Base-by-base conservation (phyloP, 257 asterid species). In the Solanum etuberosum region DNA sequence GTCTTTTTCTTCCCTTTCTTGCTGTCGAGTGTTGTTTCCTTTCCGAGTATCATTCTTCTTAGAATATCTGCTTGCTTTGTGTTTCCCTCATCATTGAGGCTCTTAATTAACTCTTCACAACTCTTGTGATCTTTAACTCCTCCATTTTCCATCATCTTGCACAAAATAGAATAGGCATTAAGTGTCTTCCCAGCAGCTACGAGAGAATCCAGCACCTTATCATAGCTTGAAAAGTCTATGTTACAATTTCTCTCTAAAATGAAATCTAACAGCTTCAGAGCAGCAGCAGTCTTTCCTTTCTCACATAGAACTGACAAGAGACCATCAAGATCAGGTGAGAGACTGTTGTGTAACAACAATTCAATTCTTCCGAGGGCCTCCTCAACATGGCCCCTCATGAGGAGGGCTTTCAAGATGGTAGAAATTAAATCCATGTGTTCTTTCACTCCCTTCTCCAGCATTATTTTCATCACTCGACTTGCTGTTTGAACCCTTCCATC, bases 401-500 rank as follows among this genome's bases (percentile, higher is more conserved):
- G 89, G 86, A 97, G 91, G 78, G 98, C 97, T 91, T 96, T 98
- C 90, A 94, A 71, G 61, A 97, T 93, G 88, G 95, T 93, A 67
- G 87, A 88, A 83, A 94, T 91, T 91, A 96, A 89, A 87, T 95
- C 97, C 88, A 90, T 89, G 84, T 96, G 95, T 83, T 95, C 98
- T 9, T 90, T 92, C 87, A 93, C 91, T 63, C 98, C 96, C 89
- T 94, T 97, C 89, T 96, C 99, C 91, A 96, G 76, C 99, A 97
- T 97, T 86, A 91, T 91, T 89, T 92, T 93, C 99, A 97, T 97
- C 86, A 95, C 99, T 43, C 98, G 92, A 85, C 99, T 97, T 10
- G 99, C 98, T 9, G 99, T 95, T 90, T 95, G 99, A 76, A 95
- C 95, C 76, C 98, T 92, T 37, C 96, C 99, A 90, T 97, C 99